Evolutionary conservation across 345 rosid species (phyloP).

Genomic region (Trapa incisa): DNA sequence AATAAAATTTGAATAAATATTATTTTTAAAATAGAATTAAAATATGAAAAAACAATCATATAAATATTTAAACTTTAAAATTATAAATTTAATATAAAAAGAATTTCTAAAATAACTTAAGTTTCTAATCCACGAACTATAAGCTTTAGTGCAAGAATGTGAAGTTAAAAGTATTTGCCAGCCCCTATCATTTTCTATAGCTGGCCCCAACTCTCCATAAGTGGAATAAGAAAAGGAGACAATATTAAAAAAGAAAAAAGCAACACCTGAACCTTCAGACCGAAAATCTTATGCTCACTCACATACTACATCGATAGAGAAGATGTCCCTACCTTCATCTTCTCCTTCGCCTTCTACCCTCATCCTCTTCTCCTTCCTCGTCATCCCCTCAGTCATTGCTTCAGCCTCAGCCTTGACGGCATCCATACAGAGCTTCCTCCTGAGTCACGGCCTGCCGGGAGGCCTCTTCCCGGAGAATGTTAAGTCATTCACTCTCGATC

Average conservation of each 20-base stretch:
- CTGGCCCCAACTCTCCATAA: background rate
- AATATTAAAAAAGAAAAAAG: background rate
- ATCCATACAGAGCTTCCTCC: conserved; percentile 47
- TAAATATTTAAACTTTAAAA: too few species aligned
- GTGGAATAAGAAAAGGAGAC: background rate
- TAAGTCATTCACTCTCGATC: conserved; percentile 38
- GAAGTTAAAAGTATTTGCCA: background rate
- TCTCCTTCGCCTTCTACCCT: background rate
- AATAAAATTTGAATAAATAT: too few species aligned
- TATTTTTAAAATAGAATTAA: too few species aligned
- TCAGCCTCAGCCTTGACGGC: conserved; percentile 8
- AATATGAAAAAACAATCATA: too few species aligned
- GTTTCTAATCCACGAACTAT: too few species aligned
- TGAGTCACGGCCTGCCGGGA: conserved; percentile 67
- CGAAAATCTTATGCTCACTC: background rate
- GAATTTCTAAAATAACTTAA: too few species aligned
- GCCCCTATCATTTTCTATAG: background rate
- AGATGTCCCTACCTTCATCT: background rate
- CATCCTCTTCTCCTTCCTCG: conserved; percentile 15
- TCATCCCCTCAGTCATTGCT: conserved; percentile 5
- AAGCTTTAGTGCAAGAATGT: too few species aligned
- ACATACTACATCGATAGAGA: background rate
- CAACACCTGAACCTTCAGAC: background rate
- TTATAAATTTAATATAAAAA: too few species aligned
- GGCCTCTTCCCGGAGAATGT: conserved; percentile 69